Evolutionary conservation across 2,329 filamentous ascomycete species (phyloP).

Genomic region (Magnaporthiopsis incrustans): DNA sequence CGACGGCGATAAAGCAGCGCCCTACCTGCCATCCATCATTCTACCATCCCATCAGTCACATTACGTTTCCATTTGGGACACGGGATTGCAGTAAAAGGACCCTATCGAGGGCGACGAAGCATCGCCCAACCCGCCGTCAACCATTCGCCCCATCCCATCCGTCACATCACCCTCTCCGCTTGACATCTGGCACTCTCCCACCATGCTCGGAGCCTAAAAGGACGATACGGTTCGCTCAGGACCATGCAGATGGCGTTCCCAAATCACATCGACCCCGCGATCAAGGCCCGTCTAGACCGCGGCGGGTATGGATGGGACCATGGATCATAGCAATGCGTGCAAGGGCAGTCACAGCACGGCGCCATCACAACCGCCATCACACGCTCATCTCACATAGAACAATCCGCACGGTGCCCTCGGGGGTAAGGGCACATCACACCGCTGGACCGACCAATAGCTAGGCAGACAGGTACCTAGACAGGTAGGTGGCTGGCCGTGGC

Average conservation of each 20-base stretch:
- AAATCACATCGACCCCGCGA: neutral
- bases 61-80: too few relatives aligned
- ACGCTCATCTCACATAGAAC: neutral
- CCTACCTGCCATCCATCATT: too few relatives aligned
- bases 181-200: neutral
- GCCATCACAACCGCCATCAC: neutral
- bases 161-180: neutral
- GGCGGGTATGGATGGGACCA: too few relatives aligned
- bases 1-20: too few relatives aligned
- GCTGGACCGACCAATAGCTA: too few relatives aligned
- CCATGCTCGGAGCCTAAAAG: neutral
- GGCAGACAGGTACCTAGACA: too few relatives aligned
- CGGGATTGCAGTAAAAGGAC: too few relatives aligned
- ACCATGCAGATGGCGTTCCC: neutral
- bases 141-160: neutral
- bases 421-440: neutral
- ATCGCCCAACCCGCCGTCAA: neutral
- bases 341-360: neutral
- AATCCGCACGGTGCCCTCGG: neutral
- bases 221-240: neutral
- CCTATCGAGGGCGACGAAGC: too few relatives aligned
- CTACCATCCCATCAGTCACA: too few relatives aligned
- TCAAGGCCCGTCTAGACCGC: neutral
- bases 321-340: too few relatives aligned
- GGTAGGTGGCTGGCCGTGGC: neutral